These are phyloP conservation scores for Beauveria caledonica DNA, from an alignment of 2,329 filamentous ascomycete genomes.

Conservation along the genomic window DNA sequence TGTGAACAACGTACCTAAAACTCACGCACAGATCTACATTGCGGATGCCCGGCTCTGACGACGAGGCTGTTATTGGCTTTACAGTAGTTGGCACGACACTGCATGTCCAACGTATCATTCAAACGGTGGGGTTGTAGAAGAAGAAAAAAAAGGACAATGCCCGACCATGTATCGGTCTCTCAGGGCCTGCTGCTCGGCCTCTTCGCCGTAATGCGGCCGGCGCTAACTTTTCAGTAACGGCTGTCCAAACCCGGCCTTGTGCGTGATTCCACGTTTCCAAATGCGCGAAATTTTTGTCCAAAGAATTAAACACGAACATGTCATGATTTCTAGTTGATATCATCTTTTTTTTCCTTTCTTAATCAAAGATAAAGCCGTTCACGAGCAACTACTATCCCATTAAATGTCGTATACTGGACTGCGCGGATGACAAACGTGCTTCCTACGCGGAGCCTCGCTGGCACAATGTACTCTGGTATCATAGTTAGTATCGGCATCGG, in stretches of 20 bases:
- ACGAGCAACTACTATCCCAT: no score
- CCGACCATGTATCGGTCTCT: background rate
- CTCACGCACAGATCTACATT: no score
- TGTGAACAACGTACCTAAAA: no score
- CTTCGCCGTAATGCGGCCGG: slow-evolving; percentile 1
- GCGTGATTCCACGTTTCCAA: background rate
- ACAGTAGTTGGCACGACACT: no score
- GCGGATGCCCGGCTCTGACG: background rate
- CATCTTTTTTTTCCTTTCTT: no score
- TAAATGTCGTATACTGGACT: no score
- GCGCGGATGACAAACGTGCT: background rate
- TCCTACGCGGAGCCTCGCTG: background rate
- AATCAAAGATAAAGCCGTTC: no score
- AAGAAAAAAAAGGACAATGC: no score
- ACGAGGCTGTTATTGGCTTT: background rate
- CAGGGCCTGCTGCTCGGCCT: background rate
- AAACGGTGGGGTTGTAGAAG: background rate
- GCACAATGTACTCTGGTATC: background rate
- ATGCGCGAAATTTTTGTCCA: background rate
- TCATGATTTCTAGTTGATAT: no score
- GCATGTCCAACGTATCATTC: background rate
- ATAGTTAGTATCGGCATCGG: no score
- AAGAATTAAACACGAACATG: no score
- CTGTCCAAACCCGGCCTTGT: background rate
- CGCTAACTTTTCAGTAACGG: background rate